Percentiles rank a stretch among this genome's conserved stretches.
phyloP scores from a whole-genome alignment of 352 stramenopile genomes.

The Phytophthora capsici region DNA sequence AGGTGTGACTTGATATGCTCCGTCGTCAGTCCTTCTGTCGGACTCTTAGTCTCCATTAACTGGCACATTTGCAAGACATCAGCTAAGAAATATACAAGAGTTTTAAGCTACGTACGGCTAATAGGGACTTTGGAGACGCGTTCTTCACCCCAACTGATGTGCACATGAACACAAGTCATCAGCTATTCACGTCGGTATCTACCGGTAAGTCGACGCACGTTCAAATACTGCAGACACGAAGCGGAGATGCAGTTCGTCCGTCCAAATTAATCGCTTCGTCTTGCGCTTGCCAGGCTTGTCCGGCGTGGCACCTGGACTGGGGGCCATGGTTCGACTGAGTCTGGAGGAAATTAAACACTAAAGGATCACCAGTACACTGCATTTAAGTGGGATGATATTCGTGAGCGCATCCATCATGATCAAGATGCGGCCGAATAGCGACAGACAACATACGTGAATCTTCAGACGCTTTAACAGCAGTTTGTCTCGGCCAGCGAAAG shows the following conservation, averaged over 20 bases:
- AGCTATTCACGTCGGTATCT: no score
- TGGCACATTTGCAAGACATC: background rate
- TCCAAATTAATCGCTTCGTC: conserved; percentile 22
- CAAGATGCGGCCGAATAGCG: no score
- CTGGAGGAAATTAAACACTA: no score
- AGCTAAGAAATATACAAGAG: background rate
- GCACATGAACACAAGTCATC: conserved; percentile 12
- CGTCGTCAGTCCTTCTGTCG: conserved; percentile 16
- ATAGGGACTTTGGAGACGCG: conserved; percentile 28
- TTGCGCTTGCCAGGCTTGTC: conserved; percentile 20
- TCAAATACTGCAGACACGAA: conserved; percentile 36
- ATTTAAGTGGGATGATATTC: no score
- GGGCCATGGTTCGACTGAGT: no score
- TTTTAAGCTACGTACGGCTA: conserved; percentile 16
- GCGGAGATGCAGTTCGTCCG: conserved; percentile 26
- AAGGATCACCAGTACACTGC: no score
- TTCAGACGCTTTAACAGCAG: no score
- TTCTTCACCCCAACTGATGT: conserved; percentile 31
- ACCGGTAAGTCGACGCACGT: conserved; percentile 9
- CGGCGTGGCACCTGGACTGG: no score
- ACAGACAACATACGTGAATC: no score
- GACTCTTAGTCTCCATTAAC: conserved; percentile 27
- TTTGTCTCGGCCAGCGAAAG: no score
- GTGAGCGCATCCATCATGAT: no score
- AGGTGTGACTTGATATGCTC: conserved; percentile 38